These are phyloP conservation scores for Didymella segeticola DNA, from an alignment of 2,329 filamentous ascomycete genomes.

Conservation along the genomic window DNA sequence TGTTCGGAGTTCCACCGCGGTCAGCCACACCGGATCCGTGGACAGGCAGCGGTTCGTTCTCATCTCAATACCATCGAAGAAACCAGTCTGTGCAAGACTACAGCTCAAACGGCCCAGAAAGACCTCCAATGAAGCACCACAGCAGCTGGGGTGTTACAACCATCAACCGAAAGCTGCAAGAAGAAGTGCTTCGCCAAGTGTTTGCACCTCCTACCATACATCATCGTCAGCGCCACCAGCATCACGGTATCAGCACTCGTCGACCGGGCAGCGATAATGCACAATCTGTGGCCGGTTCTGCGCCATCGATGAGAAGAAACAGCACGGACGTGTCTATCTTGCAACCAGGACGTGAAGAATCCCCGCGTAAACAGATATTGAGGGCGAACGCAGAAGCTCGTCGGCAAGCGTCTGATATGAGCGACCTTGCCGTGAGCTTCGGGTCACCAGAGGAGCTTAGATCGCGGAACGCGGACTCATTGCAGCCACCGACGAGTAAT, in stretches of 20 bases:
- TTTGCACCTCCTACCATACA: conserved; percentile 85
- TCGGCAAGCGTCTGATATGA: conserved; percentile 36
- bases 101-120: conserved; percentile 28
- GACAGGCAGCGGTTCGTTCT: conserved; percentile 36
- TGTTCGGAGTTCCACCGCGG: conserved; percentile 70
- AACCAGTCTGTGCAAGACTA: conserved; percentile 45
- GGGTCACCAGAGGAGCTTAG: conserved; percentile 19
- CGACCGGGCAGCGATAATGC: conserved; percentile 35
- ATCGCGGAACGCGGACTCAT: conserved; percentile 21
- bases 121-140: conserved; percentile 57
- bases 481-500: conserved; percentile 37
- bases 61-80: conserved; percentile 44
- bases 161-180: conserved; percentile 84
- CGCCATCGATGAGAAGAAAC: conserved; percentile 46
- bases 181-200: conserved; percentile 91
- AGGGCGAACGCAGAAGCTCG: conserved; percentile 52
- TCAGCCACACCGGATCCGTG: conserved; percentile 48
- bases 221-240: conserved; percentile 75
- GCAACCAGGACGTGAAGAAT: conserved; percentile 42
- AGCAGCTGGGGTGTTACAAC: conserved; percentile 86
- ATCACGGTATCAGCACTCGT: conserved; percentile 65
- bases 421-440: conserved; percentile 18
- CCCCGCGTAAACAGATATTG: conserved; percentile 52
- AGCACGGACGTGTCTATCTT: conserved; percentile 47
- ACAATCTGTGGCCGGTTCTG: conserved; percentile 40